These are phyloP conservation scores for Przewalskia tangutica DNA, from an alignment of 257 asterid genomes.

Conservation along the genomic window DNA sequence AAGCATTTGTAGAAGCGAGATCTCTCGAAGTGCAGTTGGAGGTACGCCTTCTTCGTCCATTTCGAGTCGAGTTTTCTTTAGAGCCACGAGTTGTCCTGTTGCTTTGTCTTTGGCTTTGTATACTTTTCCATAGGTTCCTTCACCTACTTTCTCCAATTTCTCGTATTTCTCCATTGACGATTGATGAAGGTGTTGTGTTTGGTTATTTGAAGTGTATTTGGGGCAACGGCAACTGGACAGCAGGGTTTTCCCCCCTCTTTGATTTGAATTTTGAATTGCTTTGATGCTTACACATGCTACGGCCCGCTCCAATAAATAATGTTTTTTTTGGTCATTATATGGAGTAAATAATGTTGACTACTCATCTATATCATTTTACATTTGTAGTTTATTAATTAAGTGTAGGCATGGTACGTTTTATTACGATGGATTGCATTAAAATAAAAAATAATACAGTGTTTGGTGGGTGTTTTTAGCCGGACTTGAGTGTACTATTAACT, in stretches of 20 bases:
- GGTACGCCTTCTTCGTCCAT: slow-evolving; percentile 98
- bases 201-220: not conserved
- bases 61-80: slow-evolving; percentile 91
- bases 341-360: not conserved
- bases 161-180: slow-evolving; percentile 55
- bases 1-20: slow-evolving; percentile 93
- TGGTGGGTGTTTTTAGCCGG: too few species aligned
- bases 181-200: not conserved
- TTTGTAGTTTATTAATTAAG: too few species aligned
- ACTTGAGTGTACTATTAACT: too few species aligned
- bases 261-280: slow-evolving; percentile 14
- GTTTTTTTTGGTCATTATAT: not conserved
- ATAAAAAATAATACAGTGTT: too few species aligned
- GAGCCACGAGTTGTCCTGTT: slow-evolving; percentile 85
- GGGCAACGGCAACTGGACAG: not conserved
- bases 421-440: too few species aligned
- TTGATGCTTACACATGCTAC: not conserved
- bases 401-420: too few species aligned
- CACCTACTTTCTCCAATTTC: slow-evolving; percentile 93
- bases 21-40: slow-evolving; percentile 87
- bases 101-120: slow-evolving; percentile 89
- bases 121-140: slow-evolving; percentile 95
- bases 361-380: too few species aligned
- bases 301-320: not conserved
- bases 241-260: slow-evolving; percentile 14